Evolutionary conservation across 2,329 filamentous ascomycete genomes (phyloP), one percentile per base, ranked within the genome.

Genomic region (Pseudogymnoascus sp.): DNA sequence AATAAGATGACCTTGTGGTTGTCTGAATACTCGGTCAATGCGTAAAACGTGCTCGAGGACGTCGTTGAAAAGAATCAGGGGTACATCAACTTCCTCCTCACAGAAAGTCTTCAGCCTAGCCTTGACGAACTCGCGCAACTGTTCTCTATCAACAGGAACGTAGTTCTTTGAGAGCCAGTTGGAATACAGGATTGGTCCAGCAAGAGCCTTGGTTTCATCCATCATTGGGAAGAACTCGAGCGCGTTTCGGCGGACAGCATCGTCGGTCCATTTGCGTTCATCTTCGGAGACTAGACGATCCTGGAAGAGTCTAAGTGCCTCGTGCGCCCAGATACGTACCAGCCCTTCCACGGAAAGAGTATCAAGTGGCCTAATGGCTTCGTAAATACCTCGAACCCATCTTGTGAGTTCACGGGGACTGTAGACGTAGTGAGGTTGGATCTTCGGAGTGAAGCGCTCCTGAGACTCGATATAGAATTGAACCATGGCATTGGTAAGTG

Each of bases 81-180:
- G 95, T 61, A 99, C 96, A 75, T 99, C 95, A 13, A 99, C 93
- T 74, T 99, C 96, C 80, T 99, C 95, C 73, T 99, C 96, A 73
- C 95, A 99, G 82, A 99, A 99, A 0, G 95, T 99, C 80, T 90
- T 93, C 65, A 99, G 84, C 72, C 95, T 88, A 61, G 95, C 95
- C 78, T 97, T 97, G 74, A 99, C 95, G 70, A 97, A 99, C 69
- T 97, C 95, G 69, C 96, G 88, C 38, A 99, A 82, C 71, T 96
- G 89, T 73, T 99, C 95, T 68, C 95, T 90, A 71, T 96, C 92
- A 40, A 99, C 95, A 6, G 95, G 95, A 10, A 97, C 87, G 72
- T 99, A 99, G 75, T 99, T 90, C 85, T 96, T 97, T 11, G 93
- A 97, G 5, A 99, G 83, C 95, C 95, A 99, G 78, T 99, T 99